Base-by-base conservation (phyloP, 2,329 filamentous ascomycete species). In the Dissoconium aciculare region DNA sequence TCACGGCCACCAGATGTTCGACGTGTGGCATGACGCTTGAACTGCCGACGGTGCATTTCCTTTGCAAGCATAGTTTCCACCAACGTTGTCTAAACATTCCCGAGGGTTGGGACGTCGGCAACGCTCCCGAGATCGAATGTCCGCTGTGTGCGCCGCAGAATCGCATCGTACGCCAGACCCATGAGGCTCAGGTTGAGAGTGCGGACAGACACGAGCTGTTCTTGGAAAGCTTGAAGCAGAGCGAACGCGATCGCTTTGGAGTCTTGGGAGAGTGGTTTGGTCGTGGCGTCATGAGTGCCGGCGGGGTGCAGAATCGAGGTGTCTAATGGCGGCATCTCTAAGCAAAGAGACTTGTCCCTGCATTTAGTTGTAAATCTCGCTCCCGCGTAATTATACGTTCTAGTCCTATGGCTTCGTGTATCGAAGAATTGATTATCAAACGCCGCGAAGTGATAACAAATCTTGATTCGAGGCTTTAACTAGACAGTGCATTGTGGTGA, bases 1-100 rank as follows among this genome's bases (percentile, higher is more conserved):
- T 98, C 64, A 82, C 91, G 53, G 76, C 84, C 0, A 85, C 84
- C 17, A 71, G 89, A 30, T 98, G 89, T 53, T 76, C 78, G 15
- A 75, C 79, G 30, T 98, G 89, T 53, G 74, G 73, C 11, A 69
- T 74, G 21, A 67, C 71, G 15, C 66, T 95, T 11, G 85, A 94
- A 42, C 63, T 95, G 9, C 89, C 89, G 0, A 81, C 77, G 0
- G 85, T 98, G 28, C 89, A 98, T 52, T 98, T 98, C 54, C 58
- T 98, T 40, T 98, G 89, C 62, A 93, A 92, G 54, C 89, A 98
- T 54, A 85, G 78, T 37, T 98, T 94, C 64, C 89, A 98, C 52
- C 82, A 92, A 58, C 69, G 81, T 27, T 98, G 87, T 55, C 60
- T 98, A 25, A 80, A 81, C 50, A 62, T 65, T 4, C 44, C 47